Base-by-base conservation (phyloP, 305 asterid genomes). In the Fraxinus xanthoxyloides region DNA sequence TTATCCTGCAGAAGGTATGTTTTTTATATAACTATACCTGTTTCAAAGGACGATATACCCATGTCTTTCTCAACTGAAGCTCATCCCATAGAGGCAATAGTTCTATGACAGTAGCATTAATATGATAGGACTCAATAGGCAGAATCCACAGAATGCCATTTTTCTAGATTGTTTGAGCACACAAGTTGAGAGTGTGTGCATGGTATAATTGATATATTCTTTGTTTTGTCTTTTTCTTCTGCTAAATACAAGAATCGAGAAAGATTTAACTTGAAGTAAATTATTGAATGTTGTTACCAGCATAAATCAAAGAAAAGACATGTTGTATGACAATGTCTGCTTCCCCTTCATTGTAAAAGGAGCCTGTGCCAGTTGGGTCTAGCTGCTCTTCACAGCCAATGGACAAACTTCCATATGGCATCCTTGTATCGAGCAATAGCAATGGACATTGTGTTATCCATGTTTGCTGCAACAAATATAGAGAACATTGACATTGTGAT, bases 291-390 rank as follows among this genome's bases (percentile, higher is more conserved):
- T 77, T 43, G 40, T 36, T 96, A 96, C 99, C 99, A 46, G 99
- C 85, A 90, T 92, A 91, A 79, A 96, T 93, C 93, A 96, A 89
- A 84, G 93, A 82, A 85, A 87, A 90, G 85, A 96, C 91, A 83
- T 96, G 98, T 76, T 94, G 95, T 65, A 90, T 88, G 24, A 96
- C 97, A 26, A 96, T 86, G 81, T 96, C 99, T 59, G 98, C 98
- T 86, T 96, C 99, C 83, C 99, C 98, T 87, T 94, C 98, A 72
- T 96, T 96, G 93, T 89, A 94, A 89, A 92, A 92, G 82, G 99
- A 96, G 85, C 99, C 99, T 30, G 99, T 96, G 86, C 99, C 99
- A 84, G 98, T 94, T 87, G 98, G 99, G 86, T 96, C 99, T 84
- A 96, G 81, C 83, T 94, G 94, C 90, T 96, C 99, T 85, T 96